phyloP scores from a whole-genome alignment of 2,329 filamentous ascomycete genomes.

The Ophiostoma ulmi region DNA sequence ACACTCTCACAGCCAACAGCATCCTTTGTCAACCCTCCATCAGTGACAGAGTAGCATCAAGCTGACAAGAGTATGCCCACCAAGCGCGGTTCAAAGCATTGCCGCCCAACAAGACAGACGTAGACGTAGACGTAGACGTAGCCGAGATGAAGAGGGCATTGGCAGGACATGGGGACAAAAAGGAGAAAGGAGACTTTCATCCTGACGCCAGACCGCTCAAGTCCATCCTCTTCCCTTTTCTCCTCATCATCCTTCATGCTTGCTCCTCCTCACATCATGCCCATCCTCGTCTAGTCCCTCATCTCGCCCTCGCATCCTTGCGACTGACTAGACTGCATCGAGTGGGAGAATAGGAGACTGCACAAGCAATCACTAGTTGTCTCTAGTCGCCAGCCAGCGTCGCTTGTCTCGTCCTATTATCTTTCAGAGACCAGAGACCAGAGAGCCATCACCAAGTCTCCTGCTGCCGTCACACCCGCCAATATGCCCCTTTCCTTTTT shows the following conservation, averaged over 20 bases:
- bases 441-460: neutral
- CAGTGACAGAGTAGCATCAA: conserved; percentile 1
- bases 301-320: neutral
- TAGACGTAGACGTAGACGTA: too few relatives aligned
- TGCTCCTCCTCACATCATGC: neutral
- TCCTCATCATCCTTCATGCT: neutral
- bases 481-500: neutral
- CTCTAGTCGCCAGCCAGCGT: neutral
- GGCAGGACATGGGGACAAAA: neutral
- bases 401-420: neutral
- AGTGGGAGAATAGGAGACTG: neutral
- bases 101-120: neutral
- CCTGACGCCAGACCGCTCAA: neutral
- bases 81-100: conserved; percentile 2
- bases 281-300: neutral
- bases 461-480: neutral
- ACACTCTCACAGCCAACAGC: neutral
- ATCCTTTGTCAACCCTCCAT: neutral
- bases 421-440: neutral
- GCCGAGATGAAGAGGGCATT: neutral
- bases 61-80: neutral
- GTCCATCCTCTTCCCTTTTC: neutral
- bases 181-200: neutral
- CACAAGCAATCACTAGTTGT: neutral
- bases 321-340: neutral